Evolutionary conservation across 2,329 filamentous ascomycete genomes (phyloP).

Genomic region (Epichloe hybrida): DNA sequence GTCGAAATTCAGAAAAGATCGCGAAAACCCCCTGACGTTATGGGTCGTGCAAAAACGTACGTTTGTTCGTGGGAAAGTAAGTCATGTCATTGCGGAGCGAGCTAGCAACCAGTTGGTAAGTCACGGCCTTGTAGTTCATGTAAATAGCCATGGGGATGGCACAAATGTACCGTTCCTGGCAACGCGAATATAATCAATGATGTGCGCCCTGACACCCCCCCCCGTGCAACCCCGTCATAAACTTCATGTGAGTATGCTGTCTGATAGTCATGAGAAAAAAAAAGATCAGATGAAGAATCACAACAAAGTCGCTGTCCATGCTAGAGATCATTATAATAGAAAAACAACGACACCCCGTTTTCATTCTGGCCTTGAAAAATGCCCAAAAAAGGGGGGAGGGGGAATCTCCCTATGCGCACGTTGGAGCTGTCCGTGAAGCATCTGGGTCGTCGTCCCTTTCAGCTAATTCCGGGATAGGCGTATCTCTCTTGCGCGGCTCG

Average conservation of each 20-base stretch:
- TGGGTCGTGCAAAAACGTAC: too few relatives aligned
- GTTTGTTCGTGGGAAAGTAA: too few relatives aligned
- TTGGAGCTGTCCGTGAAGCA: neutral
- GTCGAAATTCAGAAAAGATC: too few relatives aligned
- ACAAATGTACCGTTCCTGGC: neutral
- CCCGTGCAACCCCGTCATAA: neutral
- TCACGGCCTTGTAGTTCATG: too few relatives aligned
- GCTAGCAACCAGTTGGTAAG: too few relatives aligned
- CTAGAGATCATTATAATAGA: neutral
- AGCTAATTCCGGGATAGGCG: slow-evolving; percentile 13
- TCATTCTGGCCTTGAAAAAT: neutral
- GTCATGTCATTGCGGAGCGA: too few relatives aligned
- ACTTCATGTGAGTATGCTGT: neutral
- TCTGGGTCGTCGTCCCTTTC: slow-evolving; percentile 1
- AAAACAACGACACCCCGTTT: too few relatives aligned
- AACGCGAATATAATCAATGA: neutral
- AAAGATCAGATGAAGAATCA: neutral
- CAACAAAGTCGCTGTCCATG: neutral
- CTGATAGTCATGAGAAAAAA: neutral
- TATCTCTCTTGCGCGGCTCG: slow-evolving; percentile 9
- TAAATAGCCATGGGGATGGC: neutral
- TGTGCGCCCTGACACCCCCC: neutral
- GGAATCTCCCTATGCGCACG: neutral
- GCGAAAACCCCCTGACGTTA: too few relatives aligned
- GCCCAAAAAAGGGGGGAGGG: neutral